phyloP scores from a whole-genome alignment of 306 rosid species.

The Inga laurina region DNA sequence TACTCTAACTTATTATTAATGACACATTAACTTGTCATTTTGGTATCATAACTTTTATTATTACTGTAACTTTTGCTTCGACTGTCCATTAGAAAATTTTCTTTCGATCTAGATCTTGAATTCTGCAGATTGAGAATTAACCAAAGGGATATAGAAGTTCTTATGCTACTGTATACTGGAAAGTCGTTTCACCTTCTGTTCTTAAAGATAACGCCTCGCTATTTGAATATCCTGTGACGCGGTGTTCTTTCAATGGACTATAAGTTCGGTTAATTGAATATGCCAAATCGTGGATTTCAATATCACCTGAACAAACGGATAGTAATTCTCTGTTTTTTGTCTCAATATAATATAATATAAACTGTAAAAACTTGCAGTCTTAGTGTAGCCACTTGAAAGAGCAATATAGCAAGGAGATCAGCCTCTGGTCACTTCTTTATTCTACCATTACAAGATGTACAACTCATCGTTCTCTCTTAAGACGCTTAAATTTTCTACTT shows the following conservation, averaged over 20 bases:
- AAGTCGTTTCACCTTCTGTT: neutral
- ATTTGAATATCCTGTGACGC: neutral
- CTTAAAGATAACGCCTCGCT: neutral
- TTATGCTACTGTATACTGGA: neutral
- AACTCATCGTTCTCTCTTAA: slow-evolving; percentile 74
- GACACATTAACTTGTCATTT: no score
- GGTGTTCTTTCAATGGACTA: slow-evolving; percentile 8
- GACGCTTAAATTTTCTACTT: slow-evolving; percentile 64
- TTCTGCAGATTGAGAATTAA: neutral
- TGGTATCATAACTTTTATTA: no score
- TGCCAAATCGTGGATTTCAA: neutral
- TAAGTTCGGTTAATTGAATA: neutral
- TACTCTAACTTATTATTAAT: no score
- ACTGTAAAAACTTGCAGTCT: slow-evolving; percentile 1
- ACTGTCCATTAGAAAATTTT: neutral
- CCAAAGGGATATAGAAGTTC: neutral
- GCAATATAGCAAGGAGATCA: neutral
- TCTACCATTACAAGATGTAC: slow-evolving; percentile 53
- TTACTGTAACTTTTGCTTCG: neutral
- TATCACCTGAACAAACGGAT: neutral
- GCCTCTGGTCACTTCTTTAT: neutral
- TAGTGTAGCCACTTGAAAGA: neutral
- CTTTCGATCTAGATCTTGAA: neutral
- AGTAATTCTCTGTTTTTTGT: neutral
- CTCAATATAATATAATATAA: neutral